Base-by-base conservation (phyloP, 805 yeast genomes). In the Helenozyma baotianmanensis region DNA sequence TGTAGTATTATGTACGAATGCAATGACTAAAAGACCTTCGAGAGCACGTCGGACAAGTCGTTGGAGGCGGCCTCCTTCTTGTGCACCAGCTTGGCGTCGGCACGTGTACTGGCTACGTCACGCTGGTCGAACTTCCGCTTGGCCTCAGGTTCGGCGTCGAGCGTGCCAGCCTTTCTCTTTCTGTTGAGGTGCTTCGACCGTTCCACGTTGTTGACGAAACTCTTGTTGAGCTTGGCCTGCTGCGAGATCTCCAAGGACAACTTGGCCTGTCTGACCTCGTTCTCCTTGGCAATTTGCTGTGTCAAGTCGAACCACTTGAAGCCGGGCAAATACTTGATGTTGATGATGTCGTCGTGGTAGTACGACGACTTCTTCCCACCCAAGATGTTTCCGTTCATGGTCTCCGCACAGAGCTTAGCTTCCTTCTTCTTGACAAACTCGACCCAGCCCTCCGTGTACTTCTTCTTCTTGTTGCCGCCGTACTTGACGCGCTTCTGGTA, bases 281-380 rank as follows among this genome's bases (percentile, higher is more conserved):
- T 81, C 61, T 92, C 97, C 50, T 76, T 76, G 2, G 96, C 88
- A 43, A 90, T 84, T 54, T 90, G 96, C 54, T 83, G 94, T 3
- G 97, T 89, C 54, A 92, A 68, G 51, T 92, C 95, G 35, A 82
- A 72, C 98, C 98, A 92, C 54, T 92, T 92, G 72, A 90, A 92
- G 2, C 90, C 88, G 8, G 86, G 80, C 40, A 92, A 66, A 50
- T 92, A 92, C 57, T 85, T 90, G 39, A 90, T 78, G 55, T 88
- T 92, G 66, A 94, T 70, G 16, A 92, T 80, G 64, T 92, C 98
- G 58, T 92, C 98, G 52, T 92, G 82, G 60, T 89, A 92, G 51
- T 83, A 90, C 8, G 81, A 76, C 3, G 92, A 82, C 60, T 92
- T 92, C 51, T 81, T 87, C 24, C 97, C 98, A 17, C 97, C 98